Evolutionary conservation across 1,284 basidiomycete genomes (phyloP), one percentile per base, ranked within the genome.

Genomic region (Afroboletus lepidellus): DNA sequence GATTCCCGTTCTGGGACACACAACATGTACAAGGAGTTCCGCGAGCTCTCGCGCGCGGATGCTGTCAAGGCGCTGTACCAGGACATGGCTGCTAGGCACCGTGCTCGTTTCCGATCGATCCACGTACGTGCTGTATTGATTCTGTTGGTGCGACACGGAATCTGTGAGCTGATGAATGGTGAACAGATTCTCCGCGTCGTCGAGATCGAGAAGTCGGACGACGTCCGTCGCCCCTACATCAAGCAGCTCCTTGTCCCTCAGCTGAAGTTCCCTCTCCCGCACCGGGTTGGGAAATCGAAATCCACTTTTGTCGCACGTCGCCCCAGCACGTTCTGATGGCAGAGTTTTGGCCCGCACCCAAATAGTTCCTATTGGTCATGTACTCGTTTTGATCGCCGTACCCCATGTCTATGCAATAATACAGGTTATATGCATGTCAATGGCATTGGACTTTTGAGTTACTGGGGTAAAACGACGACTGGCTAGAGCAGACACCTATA

Each of bases 1-100:
- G 96, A 97, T 78, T 97, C 94, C 53, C 92, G 94, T 67, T 96
- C 93, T 46, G 94, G 94, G 59, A 98, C 95, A 53, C 94, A 97
- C 86, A 97, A 98, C 85, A 90, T 90, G 89, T 91, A 91, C 83
- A 90, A 90, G 84, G 96, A 99, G 81, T 98, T 93, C 91, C 93
- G 95, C 70, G 96, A 97, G 64, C 86, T 99, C 63, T 84, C 83
- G 65, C 90, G 97, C 63, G 89, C 93, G 56, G 95, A 94, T 73
- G 96, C 97, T 58, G 97, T 98, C 71, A 94, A 93, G 83, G 81
- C 87, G 65, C 80, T 98, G 75, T 99, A 99, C 86, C 96, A 99
- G 79, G 96, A 99, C 79, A 98, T 99, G 96, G 94, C 97, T 69
- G 94, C 96, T 60, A 86, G 95, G 64, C 97, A 99, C 78, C 94